These are phyloP conservation scores for Nitzschia sp. DNA, from an alignment of 108 stramenopile species.

Conservation along the genomic window DNA sequence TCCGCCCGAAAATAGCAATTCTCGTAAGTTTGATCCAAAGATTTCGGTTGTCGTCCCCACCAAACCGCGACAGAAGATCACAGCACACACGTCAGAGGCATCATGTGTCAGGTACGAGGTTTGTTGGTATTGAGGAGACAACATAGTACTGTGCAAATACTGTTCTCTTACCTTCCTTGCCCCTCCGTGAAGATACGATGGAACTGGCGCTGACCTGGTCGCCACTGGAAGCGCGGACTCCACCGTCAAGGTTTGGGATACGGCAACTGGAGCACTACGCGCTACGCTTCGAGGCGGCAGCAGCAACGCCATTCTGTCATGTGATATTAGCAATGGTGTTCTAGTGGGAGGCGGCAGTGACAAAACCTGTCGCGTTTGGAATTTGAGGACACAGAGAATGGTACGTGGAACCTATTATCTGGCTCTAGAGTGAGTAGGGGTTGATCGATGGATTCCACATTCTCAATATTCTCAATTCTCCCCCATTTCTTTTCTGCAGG, in stretches of 20 bases:
- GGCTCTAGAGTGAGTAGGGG: not conserved
- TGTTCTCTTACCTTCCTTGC: not conserved
- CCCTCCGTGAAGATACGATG: conserved; percentile 50
- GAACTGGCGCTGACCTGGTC: conserved; percentile 54
- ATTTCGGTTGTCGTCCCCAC: conserved; percentile 61
- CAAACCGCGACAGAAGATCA: conserved; percentile 49
- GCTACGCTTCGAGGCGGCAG: conserved; percentile 58
- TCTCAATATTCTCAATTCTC: not conserved
- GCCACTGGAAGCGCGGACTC: conserved; percentile 72
- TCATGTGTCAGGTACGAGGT: conserved; percentile 58
- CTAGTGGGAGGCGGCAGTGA: conserved; percentile 76
- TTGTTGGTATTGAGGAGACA: too few species aligned
- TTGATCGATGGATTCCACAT: too few species aligned
- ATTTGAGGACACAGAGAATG: conserved; percentile 70
- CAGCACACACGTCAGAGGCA: conserved; percentile 67
- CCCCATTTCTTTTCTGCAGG: conserved; percentile 20
- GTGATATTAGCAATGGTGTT: conserved; percentile 67
- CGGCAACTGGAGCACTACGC: conserved; percentile 59
- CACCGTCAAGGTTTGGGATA: conserved; percentile 78
- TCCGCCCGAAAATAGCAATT: conserved; percentile 13
- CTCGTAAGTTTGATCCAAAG: conserved; percentile 44
- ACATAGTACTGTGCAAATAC: too few species aligned
- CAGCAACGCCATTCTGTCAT: conserved; percentile 59
- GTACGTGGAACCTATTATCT: conserved; percentile 27
- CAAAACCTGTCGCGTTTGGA: conserved; percentile 88